Evolutionary conservation across 164 flowering plant species (phyloP).

Genomic region (Kingdonia uniflora): DNA sequence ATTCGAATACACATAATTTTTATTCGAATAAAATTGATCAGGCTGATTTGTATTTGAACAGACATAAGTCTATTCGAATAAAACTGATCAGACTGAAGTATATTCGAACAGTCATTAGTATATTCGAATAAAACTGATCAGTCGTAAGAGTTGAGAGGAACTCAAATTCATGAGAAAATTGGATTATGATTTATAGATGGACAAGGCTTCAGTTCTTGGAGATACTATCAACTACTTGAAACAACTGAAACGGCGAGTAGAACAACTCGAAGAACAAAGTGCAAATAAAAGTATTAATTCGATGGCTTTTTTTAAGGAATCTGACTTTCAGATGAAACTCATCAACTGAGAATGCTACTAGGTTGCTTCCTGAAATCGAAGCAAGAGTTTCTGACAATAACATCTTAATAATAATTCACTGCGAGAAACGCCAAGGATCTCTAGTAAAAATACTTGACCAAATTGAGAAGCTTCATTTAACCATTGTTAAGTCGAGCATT

Average conservation of each 20-base stretch:
- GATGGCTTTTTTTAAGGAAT: not conserved
- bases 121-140: no score
- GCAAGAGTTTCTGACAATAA: not conserved
- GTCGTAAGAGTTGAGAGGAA: no score
- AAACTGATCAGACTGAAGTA: no score
- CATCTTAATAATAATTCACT: not conserved
- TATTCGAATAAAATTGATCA: no score
- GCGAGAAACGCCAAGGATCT: not conserved
- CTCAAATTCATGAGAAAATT: no score
- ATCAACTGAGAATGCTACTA: not conserved
- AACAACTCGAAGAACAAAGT: not conserved
- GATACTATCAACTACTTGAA: not conserved
- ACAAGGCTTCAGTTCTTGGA: no score
- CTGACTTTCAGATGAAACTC: no score
- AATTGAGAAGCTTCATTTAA: not conserved
- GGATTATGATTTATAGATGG: no score
- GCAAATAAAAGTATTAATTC: not conserved
- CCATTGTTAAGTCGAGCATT: conserved; percentile 1
- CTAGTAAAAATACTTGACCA: not conserved
- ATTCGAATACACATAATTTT: no score
- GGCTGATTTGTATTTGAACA: no score
- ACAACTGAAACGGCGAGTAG: not conserved
- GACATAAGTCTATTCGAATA: no score
- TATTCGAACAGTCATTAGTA: no score
- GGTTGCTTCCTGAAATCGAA: not conserved